A percentile compares a stretch with the other conserved stretches of the same genome.
These are phyloP conservation scores for Puccinia polysora DNA, from an alignment of 1,284 basidiomycete species.

Conservation along the genomic window DNA sequence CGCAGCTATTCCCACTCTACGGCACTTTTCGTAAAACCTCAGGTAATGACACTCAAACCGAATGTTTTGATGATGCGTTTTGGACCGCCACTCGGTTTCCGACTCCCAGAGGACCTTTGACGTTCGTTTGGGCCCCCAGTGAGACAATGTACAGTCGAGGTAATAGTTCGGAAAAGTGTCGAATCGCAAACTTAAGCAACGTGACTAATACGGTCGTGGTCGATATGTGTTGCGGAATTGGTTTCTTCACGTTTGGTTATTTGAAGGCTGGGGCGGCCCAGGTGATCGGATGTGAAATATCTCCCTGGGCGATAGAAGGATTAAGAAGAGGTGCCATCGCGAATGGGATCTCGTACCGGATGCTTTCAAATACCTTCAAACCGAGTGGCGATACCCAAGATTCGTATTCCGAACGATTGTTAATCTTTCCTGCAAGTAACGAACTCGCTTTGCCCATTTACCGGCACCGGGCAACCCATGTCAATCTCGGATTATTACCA, in stretches of 20 bases:
- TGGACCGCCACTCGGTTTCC: slow-evolving; percentile 33
- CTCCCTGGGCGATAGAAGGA: slow-evolving; percentile 33
- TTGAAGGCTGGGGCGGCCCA: slow-evolving; percentile 19
- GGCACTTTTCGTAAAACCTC: neutral
- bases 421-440: slow-evolving; percentile 1
- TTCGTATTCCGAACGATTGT: neutral
- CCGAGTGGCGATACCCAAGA: neutral
- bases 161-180: slow-evolving; percentile 21
- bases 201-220: slow-evolving; percentile 16
- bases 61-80: slow-evolving; percentile 9
- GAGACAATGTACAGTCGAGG: slow-evolving; percentile 39
- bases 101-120: neutral
- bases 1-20: slow-evolving; percentile 1
- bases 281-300: slow-evolving; percentile 31
- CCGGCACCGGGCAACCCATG: slow-evolving; percentile 15
- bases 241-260: slow-evolving; percentile 29
- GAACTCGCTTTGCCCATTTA: slow-evolving; percentile 12
- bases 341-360: neutral
- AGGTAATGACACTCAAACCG: neutral
- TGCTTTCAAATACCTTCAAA: too few relatives aligned
- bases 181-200: slow-evolving; percentile 7
- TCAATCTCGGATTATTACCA: slow-evolving; percentile 35
- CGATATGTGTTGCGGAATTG: slow-evolving; percentile 37
- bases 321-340: slow-evolving; percentile 8
- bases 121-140: slow-evolving; percentile 28